Base-by-base conservation (phyloP, 2,329 filamentous ascomycete species). In the Dactylellina haptotyla region DNA sequence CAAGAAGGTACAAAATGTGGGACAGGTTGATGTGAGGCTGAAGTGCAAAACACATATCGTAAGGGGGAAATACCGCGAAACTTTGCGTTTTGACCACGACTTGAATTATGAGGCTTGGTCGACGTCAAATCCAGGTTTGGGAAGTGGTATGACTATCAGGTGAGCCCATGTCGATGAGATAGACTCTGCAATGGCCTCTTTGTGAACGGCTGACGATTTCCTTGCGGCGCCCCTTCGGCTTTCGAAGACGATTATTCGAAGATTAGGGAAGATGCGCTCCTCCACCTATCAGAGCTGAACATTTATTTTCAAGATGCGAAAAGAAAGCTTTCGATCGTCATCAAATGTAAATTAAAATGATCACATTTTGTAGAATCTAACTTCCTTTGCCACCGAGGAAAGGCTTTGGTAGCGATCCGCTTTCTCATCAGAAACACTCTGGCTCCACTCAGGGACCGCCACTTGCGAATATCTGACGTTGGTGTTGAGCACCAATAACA, bases 81-180 rank as follows among this genome's bases (percentile, higher is more conserved):
- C 50, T 30, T 9, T 39, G 64, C 56, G 64, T 69, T 69, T 69
- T 53, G 64, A 69, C 64, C 64, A 61, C 37, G 14, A 20, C 20
- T 46, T 23, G 43, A n/a, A 46, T n/a, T n/a, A n/a, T n/a, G n/a
- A n/a, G n/a, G n/a, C n/a, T n/a, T n/a, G n/a, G n/a, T n/a, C n/a
- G n/a, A n/a, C n/a, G n/a, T n/a, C n/a, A n/a, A n/a, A n/a, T n/a
- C n/a, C n/a, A n/a, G n/a, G n/a, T n/a, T n/a, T n/a, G n/a, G n/a
- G 23, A 26, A 43, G 53, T 59, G 53, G 63, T 57, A 39, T 58
- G 63, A 67, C 32, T 26, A 58, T 30, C 46, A 46, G 46, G 51
- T 58, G 32, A 23, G n/a, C 23, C 26, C 23, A 16, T 25, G n/a
- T n/a, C n/a, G n/a, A n/a, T n/a, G n/a, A n/a, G n/a, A n/a, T n/a